Evolutionary conservation across 805 yeast species (phyloP), one percentile per base, ranked within the genome.

Genomic region (Lachancea fermentati): DNA sequence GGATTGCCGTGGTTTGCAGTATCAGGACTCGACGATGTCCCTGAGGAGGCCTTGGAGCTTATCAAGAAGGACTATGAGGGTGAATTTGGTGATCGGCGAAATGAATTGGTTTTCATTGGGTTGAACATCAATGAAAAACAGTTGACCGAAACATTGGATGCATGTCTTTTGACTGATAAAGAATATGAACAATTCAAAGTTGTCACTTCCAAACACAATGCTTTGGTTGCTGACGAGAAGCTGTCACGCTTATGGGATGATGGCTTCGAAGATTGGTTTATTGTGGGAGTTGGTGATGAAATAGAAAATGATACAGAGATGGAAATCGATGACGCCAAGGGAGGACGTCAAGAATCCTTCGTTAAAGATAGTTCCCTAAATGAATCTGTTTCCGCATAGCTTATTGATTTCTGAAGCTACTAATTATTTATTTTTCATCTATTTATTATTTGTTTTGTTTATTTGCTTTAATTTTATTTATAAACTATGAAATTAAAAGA

Each of bases 51-150:
- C 13, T 45, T 41, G n/a, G 45, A 46, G 24, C 47, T 60, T 11
- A 61, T 68, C 18, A 54, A 62, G 34, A 48, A 51, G 18, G 73
- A 71, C 36, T 63, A 68, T 50, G 48, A 61, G 33, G 71, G 69
- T 2, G 54, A 57, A 19, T 58, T 55, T 44, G 74, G 73, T 3
- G 75, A 71, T 41, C 59, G 74, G 33, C 53, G 72, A 32, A 69
- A 71, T 43, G 75, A 71, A 46, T 43, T 71, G 17, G 75, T 71
- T 1, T 65, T 71, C 41, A 70, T 71, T 44, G 75, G 75, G 1
- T 51, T 67, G 14, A 51, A 57, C 9, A 48, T 71, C 4, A 54
- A 68, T 37, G 54, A 55, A 34, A 42, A 37, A 3, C 51, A 47
- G 9, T 44, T 70, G 5, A 48, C 59, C 6, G 46, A 55, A 28